These are phyloP conservation scores for Marsdenia floribunda DNA, from an alignment of 257 asterid genomes.

Conservation along the genomic window DNA sequence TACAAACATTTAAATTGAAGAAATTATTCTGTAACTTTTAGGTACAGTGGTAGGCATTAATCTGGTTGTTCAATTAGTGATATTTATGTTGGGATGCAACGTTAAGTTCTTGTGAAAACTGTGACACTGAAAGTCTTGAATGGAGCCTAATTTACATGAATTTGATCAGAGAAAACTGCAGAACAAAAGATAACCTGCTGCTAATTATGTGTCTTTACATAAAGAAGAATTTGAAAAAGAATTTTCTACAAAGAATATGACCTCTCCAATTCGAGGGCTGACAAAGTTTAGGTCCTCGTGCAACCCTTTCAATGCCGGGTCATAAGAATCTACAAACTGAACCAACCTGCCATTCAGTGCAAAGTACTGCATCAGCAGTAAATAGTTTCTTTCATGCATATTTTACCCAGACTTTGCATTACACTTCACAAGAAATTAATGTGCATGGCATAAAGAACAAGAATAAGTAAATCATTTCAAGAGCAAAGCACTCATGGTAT, in stretches of 20 bases:
- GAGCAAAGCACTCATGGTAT: background rate
- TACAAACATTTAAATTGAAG: background rate
- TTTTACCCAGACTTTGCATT: background rate
- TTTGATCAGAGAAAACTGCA: background rate
- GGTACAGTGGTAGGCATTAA: no score
- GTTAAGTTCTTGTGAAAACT: background rate
- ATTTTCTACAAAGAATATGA: constrained; percentile 15
- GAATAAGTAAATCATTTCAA: background rate
- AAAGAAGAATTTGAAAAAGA: background rate
- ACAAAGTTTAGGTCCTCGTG: constrained; percentile 98
- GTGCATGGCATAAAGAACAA: background rate
- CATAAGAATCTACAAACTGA: constrained; percentile 91
- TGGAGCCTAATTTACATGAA: background rate
- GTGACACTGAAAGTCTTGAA: background rate
- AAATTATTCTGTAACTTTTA: background rate
- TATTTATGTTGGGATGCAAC: background rate
- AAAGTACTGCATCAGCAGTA: constrained; percentile 10
- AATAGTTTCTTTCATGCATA: background rate
- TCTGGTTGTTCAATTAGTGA: background rate
- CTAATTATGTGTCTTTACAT: background rate
- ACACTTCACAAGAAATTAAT: background rate
- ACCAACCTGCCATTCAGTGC: constrained; percentile 55
- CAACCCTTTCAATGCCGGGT: constrained; percentile 96
- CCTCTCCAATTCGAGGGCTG: constrained; percentile 99
- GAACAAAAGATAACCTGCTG: background rate